These are phyloP conservation scores for Colletotrichum sp. DNA, from an alignment of 2,329 filamentous ascomycete genomes.

Conservation along the genomic window DNA sequence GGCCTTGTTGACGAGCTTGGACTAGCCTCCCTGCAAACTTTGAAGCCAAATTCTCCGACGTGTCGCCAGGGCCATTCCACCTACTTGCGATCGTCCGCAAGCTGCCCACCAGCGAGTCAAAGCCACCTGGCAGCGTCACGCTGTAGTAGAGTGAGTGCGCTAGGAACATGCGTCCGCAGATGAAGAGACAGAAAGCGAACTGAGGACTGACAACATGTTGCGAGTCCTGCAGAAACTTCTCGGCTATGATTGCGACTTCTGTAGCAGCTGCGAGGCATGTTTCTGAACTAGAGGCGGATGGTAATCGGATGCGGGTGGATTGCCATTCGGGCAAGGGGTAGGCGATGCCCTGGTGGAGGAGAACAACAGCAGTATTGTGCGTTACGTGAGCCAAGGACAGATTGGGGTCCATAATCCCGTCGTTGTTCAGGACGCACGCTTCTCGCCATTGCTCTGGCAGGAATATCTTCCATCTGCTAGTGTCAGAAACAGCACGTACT, in stretches of 20 bases:
- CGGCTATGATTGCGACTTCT: slow-evolving; percentile 41
- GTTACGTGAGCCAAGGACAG: slow-evolving; percentile 46
- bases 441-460: slow-evolving; percentile 47
- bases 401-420: slow-evolving; percentile 48
- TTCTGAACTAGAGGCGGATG: slow-evolving; percentile 42
- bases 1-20: slow-evolving; percentile 29
- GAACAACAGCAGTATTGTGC: slow-evolving; percentile 46
- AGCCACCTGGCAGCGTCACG: slow-evolving; percentile 29
- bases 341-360: slow-evolving; percentile 45
- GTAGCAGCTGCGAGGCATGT: slow-evolving; percentile 43
- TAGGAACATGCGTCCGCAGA: slow-evolving; percentile 36
- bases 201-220: slow-evolving; percentile 34
- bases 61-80: slow-evolving; percentile 36
- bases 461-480: slow-evolving; percentile 47
- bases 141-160: slow-evolving; percentile 38
- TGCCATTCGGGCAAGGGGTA: slow-evolving; percentile 37
- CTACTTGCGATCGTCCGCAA: slow-evolving; percentile 39
- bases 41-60: slow-evolving; percentile 34
- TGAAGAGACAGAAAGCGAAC: slow-evolving; percentile 44
- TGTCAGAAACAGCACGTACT: neutral
- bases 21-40: slow-evolving; percentile 36
- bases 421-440: slow-evolving; percentile 42
- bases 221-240: slow-evolving; percentile 38
- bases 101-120: slow-evolving; percentile 36
- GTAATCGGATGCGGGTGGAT: slow-evolving; percentile 33